Base-by-base conservation (phyloP, 805 yeast genomes). In the Teunomyces kruisii region DNA sequence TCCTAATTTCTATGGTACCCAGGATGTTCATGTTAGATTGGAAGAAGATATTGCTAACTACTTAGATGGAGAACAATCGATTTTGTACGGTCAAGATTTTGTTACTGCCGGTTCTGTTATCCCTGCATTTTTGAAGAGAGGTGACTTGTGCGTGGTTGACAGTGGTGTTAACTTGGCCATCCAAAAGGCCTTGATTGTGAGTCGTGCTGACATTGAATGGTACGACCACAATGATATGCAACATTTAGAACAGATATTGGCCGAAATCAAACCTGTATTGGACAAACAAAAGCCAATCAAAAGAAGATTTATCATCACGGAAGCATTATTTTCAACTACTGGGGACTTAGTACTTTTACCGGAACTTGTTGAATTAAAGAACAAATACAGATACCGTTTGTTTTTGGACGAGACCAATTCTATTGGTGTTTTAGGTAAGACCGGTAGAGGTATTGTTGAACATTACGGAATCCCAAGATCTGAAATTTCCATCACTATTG, bases 1-100 rank as follows among this genome's bases (percentile, higher is more conserved):
- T 4, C 96, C 97, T 35, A 96, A 96, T 45, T 94, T 94, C 58
- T 94, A 91, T 64, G 99, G 99, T 49, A 86, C 90, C 48, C 96
- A 90, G 66, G 96, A 90, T 61, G 89, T 84, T 36, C 99, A 94
- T 61, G 83, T 82, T 44, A 76, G 84, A 55, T 74, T 88, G 45
- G 96, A 90, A 62, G 81, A 81, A 55, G 86, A 82, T 50, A 67
- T 94, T 48, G 82, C 97, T 9, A 62, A 72, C 27, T 92, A 82
- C 59, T 80, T 92, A 52, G 89, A 86, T 19, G 78, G 88, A 2
- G 96, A 88, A 52, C 77, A 78, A 45, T 82, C 89, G 39, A 88
- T 94, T 44, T 70, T 92, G 36, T 94, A 94, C 61, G 96, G 97
- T 37, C 99, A 94, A 72, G 97, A 92, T 59, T 84, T 87, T 55